Evolutionary conservation across 2,329 filamentous ascomycete species (phyloP), one percentile per base, ranked within the genome.

Genomic region (Colletotrichum lini): DNA sequence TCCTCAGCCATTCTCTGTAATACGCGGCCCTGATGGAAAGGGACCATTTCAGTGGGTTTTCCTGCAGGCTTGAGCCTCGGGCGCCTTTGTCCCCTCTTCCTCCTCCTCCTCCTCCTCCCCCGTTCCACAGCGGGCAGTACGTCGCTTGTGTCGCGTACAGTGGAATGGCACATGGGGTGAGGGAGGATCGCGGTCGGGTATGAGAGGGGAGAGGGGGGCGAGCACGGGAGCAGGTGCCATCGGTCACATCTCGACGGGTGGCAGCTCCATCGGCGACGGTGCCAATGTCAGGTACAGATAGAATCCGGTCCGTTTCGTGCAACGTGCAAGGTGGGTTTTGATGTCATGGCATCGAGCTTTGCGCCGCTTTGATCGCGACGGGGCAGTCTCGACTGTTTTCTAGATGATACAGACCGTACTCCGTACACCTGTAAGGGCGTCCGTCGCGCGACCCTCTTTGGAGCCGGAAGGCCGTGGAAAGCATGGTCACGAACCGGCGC

Each of bases 61-160:
- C 23, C 49, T 44, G 21, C 49, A 30, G 38, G 47, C 30, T 52
- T 18, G 49, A 44, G 21, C n/a, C 18, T 13, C n/a, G 59, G 35
- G 44, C 35, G 35, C 49, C 30, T 4, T 5, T 18, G 47, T 21
- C 23, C 42, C 57, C 45, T 16, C 30, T 23, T 26, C 56, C 58
- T 30, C 26, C 2, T 26, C 23, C 2, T 26, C 57, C n/a, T 16
- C 30, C 21, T 26, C 57, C 65, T 35, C 52, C 30, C 53, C 42
- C 69, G 69, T 71, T 71, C 65, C 69, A 68, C 58, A 58, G 58
- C 65, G 65, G 44, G 21, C 58, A 68, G 58, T 35, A 64, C 47
- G 26, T 52, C 59, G 65, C 61, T 61, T 61, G 65, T 53, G 59
- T 68, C 68, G 65, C 68, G 68, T 64, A 67, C 57, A 68, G 58